Conservation (phyloP, 345 rosid genomes). For the Eucalyptus caleyi region DNA sequence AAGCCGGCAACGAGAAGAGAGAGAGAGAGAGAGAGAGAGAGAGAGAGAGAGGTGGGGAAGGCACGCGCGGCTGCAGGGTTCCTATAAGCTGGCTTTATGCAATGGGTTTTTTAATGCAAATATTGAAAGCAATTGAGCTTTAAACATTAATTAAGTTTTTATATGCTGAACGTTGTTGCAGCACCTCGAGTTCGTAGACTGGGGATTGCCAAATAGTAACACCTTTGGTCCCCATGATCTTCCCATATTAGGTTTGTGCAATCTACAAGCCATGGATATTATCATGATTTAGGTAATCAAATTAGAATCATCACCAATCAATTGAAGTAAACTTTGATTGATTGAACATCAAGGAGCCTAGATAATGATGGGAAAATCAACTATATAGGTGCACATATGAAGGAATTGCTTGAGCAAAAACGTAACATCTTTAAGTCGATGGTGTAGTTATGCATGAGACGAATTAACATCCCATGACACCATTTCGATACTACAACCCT, state of each 20-base stretch:
- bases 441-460: background rate
- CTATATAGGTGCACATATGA: background rate
- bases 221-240: background rate
- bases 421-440: background rate
- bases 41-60: too few species aligned
- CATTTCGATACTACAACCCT: too few species aligned
- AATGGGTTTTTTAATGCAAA: background rate
- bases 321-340: background rate
- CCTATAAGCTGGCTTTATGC: background rate
- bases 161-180: background rate
- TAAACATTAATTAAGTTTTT: background rate
- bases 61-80: too few species aligned
- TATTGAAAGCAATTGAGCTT: background rate
- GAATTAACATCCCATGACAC: background rate
- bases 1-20: too few species aligned
- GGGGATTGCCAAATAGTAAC: background rate
- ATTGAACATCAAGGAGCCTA: background rate
- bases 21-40: too few species aligned
- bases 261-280: background rate
- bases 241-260: background rate
- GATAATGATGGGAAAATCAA: background rate
- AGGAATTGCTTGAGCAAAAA: background rate
- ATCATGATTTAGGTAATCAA: background rate
- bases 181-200: background rate
- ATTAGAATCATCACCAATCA: background rate